A percentile compares a stretch with the other conserved stretches of the same genome.
phyloP scores from a whole-genome alignment of 2,329 filamentous ascomycete genomes.

The Fusarium papillatum region DNA sequence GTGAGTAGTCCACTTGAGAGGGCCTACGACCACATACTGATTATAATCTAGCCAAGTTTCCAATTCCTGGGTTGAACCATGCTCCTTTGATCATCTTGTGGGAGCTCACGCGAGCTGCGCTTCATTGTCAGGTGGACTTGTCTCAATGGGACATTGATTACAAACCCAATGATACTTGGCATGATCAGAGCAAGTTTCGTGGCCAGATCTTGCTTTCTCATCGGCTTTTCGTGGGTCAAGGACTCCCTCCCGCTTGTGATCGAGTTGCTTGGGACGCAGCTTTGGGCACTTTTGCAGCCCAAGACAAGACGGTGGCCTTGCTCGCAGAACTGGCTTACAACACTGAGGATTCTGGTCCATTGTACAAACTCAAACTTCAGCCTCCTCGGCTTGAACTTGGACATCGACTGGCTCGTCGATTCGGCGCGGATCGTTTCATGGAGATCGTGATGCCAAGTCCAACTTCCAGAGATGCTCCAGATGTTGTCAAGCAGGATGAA shows the following conservation, averaged over 20 bases:
- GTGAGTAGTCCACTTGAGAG: slow-evolving; percentile 45
- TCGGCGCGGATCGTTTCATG: slow-evolving; percentile 71
- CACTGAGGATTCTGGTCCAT: slow-evolving; percentile 49
- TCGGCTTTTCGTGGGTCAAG: slow-evolving; percentile 56
- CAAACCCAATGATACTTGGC: slow-evolving; percentile 51
- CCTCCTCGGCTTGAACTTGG: slow-evolving; percentile 63
- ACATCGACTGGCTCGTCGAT: slow-evolving; percentile 66
- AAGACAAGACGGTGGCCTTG: slow-evolving; percentile 57
- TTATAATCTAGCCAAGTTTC: slow-evolving; percentile 52
- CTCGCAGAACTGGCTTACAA: slow-evolving; percentile 57
- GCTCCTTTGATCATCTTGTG: slow-evolving; percentile 65
- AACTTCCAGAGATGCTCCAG: slow-evolving; percentile 42
- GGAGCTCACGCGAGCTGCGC: slow-evolving; percentile 64
- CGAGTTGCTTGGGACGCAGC: slow-evolving; percentile 61
- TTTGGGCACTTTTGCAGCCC: slow-evolving; percentile 51
- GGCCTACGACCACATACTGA: neutral
- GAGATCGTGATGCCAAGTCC: slow-evolving; percentile 66
- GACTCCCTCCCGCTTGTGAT: slow-evolving; percentile 62
- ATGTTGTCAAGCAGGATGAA: slow-evolving; percentile 48
- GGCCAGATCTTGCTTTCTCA: slow-evolving; percentile 52
- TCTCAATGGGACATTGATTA: slow-evolving; percentile 52
- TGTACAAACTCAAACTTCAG: slow-evolving; percentile 62
- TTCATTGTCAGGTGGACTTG: slow-evolving; percentile 59
- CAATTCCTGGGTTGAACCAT: slow-evolving; percentile 51
- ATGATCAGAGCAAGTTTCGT: slow-evolving; percentile 60